Evolutionary conservation across 2,329 filamentous ascomycete genomes (phyloP).

Genomic region (Penicillium hordei): DNA sequence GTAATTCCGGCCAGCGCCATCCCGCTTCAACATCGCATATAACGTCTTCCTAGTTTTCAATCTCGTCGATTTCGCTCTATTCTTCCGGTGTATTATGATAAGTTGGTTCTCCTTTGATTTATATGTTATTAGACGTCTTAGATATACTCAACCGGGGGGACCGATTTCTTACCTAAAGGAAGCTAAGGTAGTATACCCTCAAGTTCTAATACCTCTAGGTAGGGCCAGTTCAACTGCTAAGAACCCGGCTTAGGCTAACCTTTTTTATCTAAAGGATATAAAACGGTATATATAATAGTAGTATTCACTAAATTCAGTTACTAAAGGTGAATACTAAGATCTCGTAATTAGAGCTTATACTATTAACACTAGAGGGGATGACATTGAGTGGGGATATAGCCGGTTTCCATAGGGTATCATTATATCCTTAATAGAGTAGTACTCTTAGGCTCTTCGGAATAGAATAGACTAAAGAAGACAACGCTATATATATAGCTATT

Average conservation of each 20-base stretch:
- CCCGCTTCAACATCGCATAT: too few relatives aligned
- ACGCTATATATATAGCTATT: conserved; percentile 10
- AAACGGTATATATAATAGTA: background rate
- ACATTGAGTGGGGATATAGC: background rate
- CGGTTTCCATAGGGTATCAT: background rate
- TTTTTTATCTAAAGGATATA: conserved; percentile 4
- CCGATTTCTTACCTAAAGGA: conserved; percentile 9
- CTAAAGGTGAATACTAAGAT: conserved; percentile 3
- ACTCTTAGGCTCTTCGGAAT: conserved; percentile 1
- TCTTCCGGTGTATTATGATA: conserved; percentile 5
- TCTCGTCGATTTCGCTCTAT: conserved; percentile 5
- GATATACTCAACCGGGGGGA: background rate
- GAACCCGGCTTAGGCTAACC: background rate
- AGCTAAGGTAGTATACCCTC: conserved; percentile 3
- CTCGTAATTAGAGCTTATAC: conserved; percentile 1
- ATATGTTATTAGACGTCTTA: background rate
- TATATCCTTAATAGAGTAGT: background rate
- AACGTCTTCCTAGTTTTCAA: too few relatives aligned
- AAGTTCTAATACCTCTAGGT: conserved; percentile 4
- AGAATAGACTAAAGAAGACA: background rate
- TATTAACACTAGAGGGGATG: background rate
- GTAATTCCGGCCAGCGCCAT: too few relatives aligned
- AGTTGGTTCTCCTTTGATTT: conserved; percentile 2
- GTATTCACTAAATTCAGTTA: background rate
- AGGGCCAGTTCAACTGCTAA: conserved; percentile 3